Evolutionary conservation across 148 eudicot genomes (phyloP), one percentile per base, ranked within the genome.

Genomic region (Chenopodium formosanum): DNA sequence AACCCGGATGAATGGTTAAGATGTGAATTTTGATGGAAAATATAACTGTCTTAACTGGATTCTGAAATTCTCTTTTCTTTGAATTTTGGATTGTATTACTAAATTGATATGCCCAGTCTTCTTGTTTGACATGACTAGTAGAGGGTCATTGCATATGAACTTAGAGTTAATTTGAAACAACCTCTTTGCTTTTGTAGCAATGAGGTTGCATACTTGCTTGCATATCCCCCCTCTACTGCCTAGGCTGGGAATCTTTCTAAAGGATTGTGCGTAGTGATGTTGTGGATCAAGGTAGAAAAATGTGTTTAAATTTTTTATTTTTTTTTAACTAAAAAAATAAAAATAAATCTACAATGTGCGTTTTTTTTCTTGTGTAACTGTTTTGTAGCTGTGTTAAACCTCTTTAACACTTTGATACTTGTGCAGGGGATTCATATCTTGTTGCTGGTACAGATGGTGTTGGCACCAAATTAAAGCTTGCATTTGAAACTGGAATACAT

Each of bases 391-490:
- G 52, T 48, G 10, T 7, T 62, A 27, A 25, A 34, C 3, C 22
- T 56, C 10, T 75, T 9, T 67, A 13, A 3, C 10, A 17, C 58
- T 68, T 64, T 71, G 37, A 17, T 67, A 29, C 44, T 69, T 47
- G 64, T 50, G 80, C 84, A 96, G 99, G 99, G 73, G 97, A 96
- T 84, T 94, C 95, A 40, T 94, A 91, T 87, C 91, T 96, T 76
- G 99, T 96, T 77, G 99, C 99, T 56, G 95, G 99, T 53, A 96
- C 99, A 19, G 98, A 96, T 92, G 99, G 99, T 64, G 99, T 96
- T 16, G 99, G 99, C 75, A 96, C 99, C 53, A 96, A 96, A 81
- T 89, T 96, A 27, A 96, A 94, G 87, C 91, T 96, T 17, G 99
- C 98, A 48, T 96, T 96, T 85, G 97, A 96, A 81, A 91, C 94